Conservation (phyloP, 345 rosid genomes). For the Arabidopsis arenosa region DNA sequence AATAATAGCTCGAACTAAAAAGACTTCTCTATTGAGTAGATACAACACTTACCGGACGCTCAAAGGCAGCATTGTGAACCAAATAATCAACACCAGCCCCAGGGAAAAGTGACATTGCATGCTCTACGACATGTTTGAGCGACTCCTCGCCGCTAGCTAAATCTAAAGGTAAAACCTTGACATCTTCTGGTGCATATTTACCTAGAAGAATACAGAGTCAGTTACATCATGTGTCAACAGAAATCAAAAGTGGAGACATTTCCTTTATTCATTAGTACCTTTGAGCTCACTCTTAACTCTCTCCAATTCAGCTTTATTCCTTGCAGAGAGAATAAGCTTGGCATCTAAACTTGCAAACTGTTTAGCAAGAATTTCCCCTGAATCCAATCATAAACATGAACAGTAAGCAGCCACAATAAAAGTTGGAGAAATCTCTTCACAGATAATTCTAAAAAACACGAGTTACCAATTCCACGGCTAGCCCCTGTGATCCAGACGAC, state of each 20-base stretch:
- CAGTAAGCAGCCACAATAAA: neutral
- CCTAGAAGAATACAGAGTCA: constrained; percentile 51
- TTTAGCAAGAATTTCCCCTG: constrained; percentile 88
- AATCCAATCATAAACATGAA: constrained; percentile 26
- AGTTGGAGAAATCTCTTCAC: neutral
- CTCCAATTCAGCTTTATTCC: constrained; percentile 75
- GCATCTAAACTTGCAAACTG: constrained; percentile 87
- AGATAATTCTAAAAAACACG: neutral
- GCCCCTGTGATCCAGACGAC: constrained; percentile 98
- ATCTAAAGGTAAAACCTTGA: constrained; percentile 81
- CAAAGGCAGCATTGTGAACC: constrained; percentile 94
- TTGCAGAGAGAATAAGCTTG: constrained; percentile 88
- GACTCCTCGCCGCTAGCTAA: constrained; percentile 78
- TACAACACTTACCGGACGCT: constrained; percentile 73
- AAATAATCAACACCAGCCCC: constrained; percentile 77
- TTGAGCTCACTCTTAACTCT: constrained; percentile 74
- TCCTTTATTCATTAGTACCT: constrained; percentile 50
- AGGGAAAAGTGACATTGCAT: constrained; percentile 71
- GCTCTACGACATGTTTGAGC: constrained; percentile 70
- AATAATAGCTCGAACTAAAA: constrained; percentile 18
- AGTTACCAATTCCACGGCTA: constrained; percentile 90
- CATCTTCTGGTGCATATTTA: constrained; percentile 74
- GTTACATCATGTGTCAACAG: constrained; percentile 16
- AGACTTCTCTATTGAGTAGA: neutral
- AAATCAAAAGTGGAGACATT: constrained; percentile 1